phyloP scores from a whole-genome alignment of 768 basidiomycete species.

The Amanita subjunquillea region DNA sequence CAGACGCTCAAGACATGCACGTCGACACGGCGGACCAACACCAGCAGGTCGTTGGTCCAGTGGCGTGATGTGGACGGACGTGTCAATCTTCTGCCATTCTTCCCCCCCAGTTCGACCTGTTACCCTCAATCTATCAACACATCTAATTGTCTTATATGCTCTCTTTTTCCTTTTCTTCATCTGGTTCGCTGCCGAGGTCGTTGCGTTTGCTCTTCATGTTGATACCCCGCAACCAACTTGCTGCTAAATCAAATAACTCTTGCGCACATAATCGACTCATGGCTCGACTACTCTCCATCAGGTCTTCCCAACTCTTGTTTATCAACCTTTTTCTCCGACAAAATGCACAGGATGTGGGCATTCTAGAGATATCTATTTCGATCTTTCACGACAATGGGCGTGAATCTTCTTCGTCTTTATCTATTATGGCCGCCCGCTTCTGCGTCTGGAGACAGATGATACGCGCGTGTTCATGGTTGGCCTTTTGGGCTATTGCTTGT shows the following conservation, averaged over 20 bases:
- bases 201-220: constrained; percentile 11
- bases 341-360: constrained; percentile 16
- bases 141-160: constrained; percentile 6
- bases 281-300: constrained; percentile 1
- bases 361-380: not conserved
- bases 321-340: constrained; percentile 8
- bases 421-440: constrained; percentile 2
- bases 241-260: constrained; percentile 6
- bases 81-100: constrained; percentile 3
- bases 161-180: constrained; percentile 5
- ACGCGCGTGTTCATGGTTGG: constrained; percentile 15
- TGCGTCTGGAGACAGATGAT: constrained; percentile 11
- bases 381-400: not conserved
- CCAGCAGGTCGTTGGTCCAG: not conserved
- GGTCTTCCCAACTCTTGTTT: constrained; percentile 11
- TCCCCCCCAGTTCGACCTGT: constrained; percentile 6
- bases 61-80: constrained; percentile 8
- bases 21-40: constrained; percentile 17
- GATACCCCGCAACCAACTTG: constrained; percentile 21
- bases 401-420: constrained; percentile 5
- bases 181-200: constrained; percentile 7
- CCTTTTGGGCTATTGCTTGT: constrained; percentile 56
- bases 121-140: constrained; percentile 1
- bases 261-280: constrained; percentile 10
- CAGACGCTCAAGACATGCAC: constrained; percentile 30